Evolutionary conservation across 208 protist genomes (phyloP).

Genomic region (Phytomonas francai): DNA sequence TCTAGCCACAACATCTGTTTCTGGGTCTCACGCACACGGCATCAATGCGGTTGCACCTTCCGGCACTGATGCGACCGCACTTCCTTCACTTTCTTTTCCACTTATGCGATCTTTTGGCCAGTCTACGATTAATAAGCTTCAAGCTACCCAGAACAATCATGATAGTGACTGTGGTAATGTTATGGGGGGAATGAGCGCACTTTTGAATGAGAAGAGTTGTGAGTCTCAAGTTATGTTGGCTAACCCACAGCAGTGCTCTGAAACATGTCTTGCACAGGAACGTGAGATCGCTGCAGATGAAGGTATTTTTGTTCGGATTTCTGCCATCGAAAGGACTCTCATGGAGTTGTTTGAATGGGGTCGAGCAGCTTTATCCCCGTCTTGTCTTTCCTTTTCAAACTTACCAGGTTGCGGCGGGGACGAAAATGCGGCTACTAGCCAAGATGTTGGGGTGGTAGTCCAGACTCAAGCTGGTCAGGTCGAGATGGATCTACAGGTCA

Average conservation of each 20-base stretch:
- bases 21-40: neutral
- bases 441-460: neutral
- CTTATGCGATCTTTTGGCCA: neutral
- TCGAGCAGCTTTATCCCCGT: neutral
- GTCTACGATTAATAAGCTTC: neutral
- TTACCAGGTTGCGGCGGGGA: neutral
- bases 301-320: neutral
- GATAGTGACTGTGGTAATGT: neutral
- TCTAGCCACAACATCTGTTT: neutral
- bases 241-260: neutral
- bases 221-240: neutral
- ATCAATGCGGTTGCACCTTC: neutral
- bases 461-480: neutral
- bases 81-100: neutral
- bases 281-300: neutral
- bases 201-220: neutral
- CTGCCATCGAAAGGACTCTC: neutral
- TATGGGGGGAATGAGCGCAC: neutral
- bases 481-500: neutral
- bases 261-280: neutral
- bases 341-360: neutral
- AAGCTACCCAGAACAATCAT: neutral
- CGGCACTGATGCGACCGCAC: neutral
- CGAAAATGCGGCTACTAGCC: neutral
- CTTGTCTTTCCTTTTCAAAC: neutral